Evolutionary conservation across 495 filamentous ascomycete species (phyloP), one percentile per base, ranked within the genome.

Genomic region (Penicillium silybi): DNA sequence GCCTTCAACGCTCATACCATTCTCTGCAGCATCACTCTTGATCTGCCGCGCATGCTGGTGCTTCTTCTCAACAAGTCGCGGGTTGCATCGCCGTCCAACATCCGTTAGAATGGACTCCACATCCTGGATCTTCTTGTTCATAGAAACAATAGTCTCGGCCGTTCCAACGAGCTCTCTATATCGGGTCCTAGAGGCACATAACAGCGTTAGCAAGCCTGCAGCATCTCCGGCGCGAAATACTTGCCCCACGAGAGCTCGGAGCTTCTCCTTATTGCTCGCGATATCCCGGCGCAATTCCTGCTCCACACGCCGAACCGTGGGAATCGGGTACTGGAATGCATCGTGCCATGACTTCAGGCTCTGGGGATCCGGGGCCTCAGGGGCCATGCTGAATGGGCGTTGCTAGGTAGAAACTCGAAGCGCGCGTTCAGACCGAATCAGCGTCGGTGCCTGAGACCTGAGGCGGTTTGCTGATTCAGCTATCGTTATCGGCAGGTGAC

Each of bases 161-260:
- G 95, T 97, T 41, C 88, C 88, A 17, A 98, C 83, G 10, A 97
- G 82, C 55, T 95, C 89, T 62, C 93, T 84, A 68, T 98, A 98
- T 65, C 89, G 87, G 50, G 81, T 88, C n/a, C 85, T 87, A 58
- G 7, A 56, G 8, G 17, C 15, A 44, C 22, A 50, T 35, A 37
- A 41, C 37, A 39, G 18, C 19, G 25, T 67, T 57, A 63, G 61
- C 40, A 2, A 3, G 6, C 3, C 8, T 9, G 4, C 35, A 48
- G 23, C 17, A 19, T 39, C 2, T 6, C 9, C 32, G 23, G 11
- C 10, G 20, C 41, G 19, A 9, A 48, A 23, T 22, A 53, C 78
- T 54, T 74, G 86, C 86, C 93, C 95, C 60, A 97, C 93, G 52
- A 95, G 84, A 41, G 87, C 87, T 68, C 93, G 85, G 68, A 97